A percentile compares a stretch with the other conserved stretches of the same genome.
These are phyloP conservation scores for Trametes maxima DNA, from an alignment of 768 basidiomycete genomes.

Conservation along the genomic window DNA sequence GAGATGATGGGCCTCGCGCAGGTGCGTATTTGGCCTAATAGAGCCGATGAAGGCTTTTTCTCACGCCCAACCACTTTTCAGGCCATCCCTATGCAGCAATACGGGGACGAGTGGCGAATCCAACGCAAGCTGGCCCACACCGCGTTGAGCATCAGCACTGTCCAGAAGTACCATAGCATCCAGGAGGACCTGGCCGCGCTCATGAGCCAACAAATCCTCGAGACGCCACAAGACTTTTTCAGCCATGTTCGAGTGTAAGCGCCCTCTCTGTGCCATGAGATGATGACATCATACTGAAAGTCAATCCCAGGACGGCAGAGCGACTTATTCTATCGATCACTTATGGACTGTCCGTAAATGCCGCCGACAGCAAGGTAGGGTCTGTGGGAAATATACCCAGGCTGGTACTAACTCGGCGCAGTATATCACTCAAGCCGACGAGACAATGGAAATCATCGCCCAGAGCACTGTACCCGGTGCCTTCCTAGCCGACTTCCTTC, in stretches of 20 bases:
- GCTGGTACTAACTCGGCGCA: too few species aligned
- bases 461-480: slow-evolving; percentile 41
- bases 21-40: background rate
- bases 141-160: slow-evolving; percentile 34
- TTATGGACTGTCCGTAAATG: slow-evolving; percentile 8
- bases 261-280: background rate
- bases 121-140: slow-evolving; percentile 35
- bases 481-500: slow-evolving; percentile 39
- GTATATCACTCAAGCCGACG: slow-evolving; percentile 43
- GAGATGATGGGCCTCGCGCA: slow-evolving; percentile 36
- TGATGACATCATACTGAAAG: too few species aligned
- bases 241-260: slow-evolving; percentile 17
- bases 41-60: background rate
- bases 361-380: slow-evolving; percentile 15
- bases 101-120: slow-evolving; percentile 27
- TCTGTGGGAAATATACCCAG: background rate
- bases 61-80: slow-evolving; percentile 2
- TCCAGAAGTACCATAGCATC: slow-evolving; percentile 35
- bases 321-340: slow-evolving; percentile 13
- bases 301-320: background rate
- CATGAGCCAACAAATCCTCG: slow-evolving; percentile 14
- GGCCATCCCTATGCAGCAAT: slow-evolving; percentile 30
- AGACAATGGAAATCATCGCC: slow-evolving; percentile 36
- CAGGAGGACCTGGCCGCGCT: slow-evolving; percentile 33
- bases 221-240: slow-evolving; percentile 11